phyloP scores from a whole-genome alignment of 2,329 filamentous ascomycete genomes.

The Emydomyces testavorans region DNA sequence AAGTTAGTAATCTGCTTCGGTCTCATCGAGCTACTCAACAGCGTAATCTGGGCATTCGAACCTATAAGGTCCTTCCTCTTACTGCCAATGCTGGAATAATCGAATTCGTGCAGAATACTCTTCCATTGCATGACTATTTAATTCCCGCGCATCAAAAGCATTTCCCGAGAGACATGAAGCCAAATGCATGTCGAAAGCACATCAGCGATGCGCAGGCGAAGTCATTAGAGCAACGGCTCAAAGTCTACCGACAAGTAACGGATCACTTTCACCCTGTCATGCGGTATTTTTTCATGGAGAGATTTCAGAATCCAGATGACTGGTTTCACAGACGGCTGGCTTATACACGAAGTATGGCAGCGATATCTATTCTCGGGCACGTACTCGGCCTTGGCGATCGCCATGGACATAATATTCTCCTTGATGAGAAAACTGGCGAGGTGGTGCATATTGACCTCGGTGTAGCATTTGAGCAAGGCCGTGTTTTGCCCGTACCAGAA shows the following conservation, averaged over 20 bases:
- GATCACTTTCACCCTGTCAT: slow-evolving; percentile 84
- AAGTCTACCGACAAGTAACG: slow-evolving; percentile 64
- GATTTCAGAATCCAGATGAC: slow-evolving; percentile 84
- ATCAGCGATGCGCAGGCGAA: slow-evolving; percentile 63
- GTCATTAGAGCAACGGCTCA: slow-evolving; percentile 57
- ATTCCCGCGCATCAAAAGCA: slow-evolving; percentile 83
- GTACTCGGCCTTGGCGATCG: slow-evolving; percentile 86
- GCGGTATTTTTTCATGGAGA: slow-evolving; percentile 94
- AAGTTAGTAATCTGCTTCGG: slow-evolving; percentile 80
- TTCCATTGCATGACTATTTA: slow-evolving; percentile 82
- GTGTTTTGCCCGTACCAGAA: slow-evolving; percentile 89
- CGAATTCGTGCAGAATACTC: slow-evolving; percentile 90
- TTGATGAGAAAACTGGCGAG: slow-evolving; percentile 81
- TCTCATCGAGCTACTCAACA: slow-evolving; percentile 79
- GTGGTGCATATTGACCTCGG: slow-evolving; percentile 95
- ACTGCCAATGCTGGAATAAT: slow-evolving; percentile 80
- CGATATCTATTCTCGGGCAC: slow-evolving; percentile 89
- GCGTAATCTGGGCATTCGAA: slow-evolving; percentile 78
- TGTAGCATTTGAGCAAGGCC: slow-evolving; percentile 91
- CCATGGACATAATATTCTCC: slow-evolving; percentile 91
- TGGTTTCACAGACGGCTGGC: slow-evolving; percentile 86
- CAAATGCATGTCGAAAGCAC: slow-evolving; percentile 62
- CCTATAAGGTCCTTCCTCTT: slow-evolving; percentile 91
- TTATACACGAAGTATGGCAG: slow-evolving; percentile 85
- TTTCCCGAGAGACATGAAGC: slow-evolving; percentile 71